Percentiles rank a stretch among this genome's conserved stretches.
These are phyloP conservation scores for Aquilaria malaccensis DNA, from an alignment of 345 rosid genomes.

Conservation along the genomic window DNA sequence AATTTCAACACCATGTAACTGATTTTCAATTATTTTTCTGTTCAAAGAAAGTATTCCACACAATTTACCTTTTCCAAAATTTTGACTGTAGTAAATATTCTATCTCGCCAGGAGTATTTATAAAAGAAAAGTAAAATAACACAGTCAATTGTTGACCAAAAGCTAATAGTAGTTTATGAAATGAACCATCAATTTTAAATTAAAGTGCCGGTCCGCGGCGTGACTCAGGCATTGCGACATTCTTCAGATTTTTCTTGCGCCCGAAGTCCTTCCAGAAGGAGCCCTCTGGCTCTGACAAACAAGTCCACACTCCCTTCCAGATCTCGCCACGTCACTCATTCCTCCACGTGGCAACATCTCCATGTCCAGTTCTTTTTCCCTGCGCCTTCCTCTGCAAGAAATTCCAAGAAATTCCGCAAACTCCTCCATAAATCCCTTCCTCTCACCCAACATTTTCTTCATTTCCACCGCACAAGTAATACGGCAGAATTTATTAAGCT, in stretches of 20 bases:
- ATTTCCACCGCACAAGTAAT: neutral
- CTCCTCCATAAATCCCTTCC: neutral
- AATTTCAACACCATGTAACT: no score
- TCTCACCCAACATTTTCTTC: slow-evolving; percentile 5
- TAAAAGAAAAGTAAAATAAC: no score
- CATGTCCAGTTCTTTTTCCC: neutral
- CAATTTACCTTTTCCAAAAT: no score
- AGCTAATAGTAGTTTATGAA: no score
- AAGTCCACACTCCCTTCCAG: neutral
- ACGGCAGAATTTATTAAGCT: neutral
- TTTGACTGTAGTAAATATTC: no score
- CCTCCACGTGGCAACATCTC: slow-evolving; percentile 14
- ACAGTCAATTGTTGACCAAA: no score
- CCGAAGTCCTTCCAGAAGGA: slow-evolving; percentile 15
- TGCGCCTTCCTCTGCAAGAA: slow-evolving; percentile 29
- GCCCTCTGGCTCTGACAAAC: neutral
- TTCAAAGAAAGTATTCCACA: no score
- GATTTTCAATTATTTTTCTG: no score
- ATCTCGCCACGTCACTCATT: slow-evolving; percentile 21
- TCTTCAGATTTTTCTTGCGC: neutral
- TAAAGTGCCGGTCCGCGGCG: no score
- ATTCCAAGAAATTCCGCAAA: slow-evolving; percentile 13
- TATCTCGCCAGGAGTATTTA: no score
- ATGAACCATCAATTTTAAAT: no score
- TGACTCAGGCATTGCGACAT: no score